These are phyloP conservation scores for Solanum hybrid DNA, from an alignment of 305 asterid species.

Conservation along the genomic window DNA sequence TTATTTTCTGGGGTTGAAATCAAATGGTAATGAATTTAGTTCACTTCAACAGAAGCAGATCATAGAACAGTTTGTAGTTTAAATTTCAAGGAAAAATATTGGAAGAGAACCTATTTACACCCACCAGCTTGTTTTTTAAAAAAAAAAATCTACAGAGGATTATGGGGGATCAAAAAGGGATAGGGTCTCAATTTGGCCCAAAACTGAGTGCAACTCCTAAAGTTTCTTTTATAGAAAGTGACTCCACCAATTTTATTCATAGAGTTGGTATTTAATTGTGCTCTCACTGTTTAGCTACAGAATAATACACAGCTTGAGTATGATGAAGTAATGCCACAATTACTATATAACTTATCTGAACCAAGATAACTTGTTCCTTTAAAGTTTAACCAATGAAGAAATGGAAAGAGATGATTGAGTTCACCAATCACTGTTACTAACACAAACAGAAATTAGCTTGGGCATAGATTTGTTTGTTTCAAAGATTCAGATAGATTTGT, in stretches of 20 bases:
- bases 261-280: neutral
- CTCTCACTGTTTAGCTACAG: neutral
- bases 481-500: neutral
- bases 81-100: neutral
- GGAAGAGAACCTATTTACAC: neutral
- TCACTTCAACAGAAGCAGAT: neutral
- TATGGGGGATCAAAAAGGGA: neutral
- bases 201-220: neutral
- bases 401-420: neutral
- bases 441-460: neutral
- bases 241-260: neutral
- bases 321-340: neutral
- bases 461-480: neutral
- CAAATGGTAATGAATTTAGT: neutral
- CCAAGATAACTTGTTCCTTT: neutral
- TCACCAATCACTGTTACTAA: neutral
- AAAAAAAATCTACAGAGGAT: neutral
- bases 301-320: neutral
- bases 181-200: neutral
- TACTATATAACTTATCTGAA: neutral
- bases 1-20: slow-evolving; percentile 2
- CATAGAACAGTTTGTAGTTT: neutral
- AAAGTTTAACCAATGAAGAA: neutral
- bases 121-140: neutral
- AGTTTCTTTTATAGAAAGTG: neutral